Percentiles rank a stretch among this genome's conserved stretches.
Evolutionary conservation across 2,329 filamentous ascomycete genomes (phyloP).

Genomic region (Scopulariopsis brevicaulis): DNA sequence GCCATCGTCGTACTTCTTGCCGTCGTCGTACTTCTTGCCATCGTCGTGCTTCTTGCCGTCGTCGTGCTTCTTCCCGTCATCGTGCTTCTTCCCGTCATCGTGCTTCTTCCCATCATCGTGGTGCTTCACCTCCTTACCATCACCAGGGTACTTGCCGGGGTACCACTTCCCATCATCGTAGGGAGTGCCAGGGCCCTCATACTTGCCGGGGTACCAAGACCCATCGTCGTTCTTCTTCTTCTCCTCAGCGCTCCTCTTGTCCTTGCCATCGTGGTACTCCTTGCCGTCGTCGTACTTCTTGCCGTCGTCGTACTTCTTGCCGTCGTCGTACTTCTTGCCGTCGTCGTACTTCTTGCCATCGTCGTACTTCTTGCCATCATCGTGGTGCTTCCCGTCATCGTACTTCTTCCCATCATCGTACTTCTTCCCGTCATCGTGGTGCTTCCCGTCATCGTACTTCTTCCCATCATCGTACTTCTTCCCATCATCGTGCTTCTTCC

Average conservation of each 20-base stretch:
- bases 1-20: slow-evolving; percentile 4
- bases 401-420: slow-evolving; percentile 5
- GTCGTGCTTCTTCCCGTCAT: too few relatives aligned
- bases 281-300: too few relatives aligned
- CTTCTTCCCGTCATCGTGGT: neutral
- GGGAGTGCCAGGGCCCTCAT: neutral
- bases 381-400: too few relatives aligned
- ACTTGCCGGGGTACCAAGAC: neutral
- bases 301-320: too few relatives aligned
- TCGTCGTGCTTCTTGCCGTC: slow-evolving; percentile 8
- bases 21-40: slow-evolving; percentile 4
- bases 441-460: slow-evolving; percentile 3
- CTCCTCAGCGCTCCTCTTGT: neutral
- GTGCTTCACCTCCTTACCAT: neutral
- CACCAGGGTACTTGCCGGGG: neutral
- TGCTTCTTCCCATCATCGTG: too few relatives aligned
- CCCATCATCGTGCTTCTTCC: slow-evolving; percentile 5
- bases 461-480: slow-evolving; percentile 4
- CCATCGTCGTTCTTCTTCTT: neutral
- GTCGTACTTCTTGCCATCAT: too few relatives aligned
- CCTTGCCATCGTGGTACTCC: neutral
- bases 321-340: too few relatives aligned
- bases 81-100: too few relatives aligned
- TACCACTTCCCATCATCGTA: neutral
- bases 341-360: too few relatives aligned